Evolutionary conservation across 805 yeast genomes (phyloP).

Genomic region (Candida orba): DNA sequence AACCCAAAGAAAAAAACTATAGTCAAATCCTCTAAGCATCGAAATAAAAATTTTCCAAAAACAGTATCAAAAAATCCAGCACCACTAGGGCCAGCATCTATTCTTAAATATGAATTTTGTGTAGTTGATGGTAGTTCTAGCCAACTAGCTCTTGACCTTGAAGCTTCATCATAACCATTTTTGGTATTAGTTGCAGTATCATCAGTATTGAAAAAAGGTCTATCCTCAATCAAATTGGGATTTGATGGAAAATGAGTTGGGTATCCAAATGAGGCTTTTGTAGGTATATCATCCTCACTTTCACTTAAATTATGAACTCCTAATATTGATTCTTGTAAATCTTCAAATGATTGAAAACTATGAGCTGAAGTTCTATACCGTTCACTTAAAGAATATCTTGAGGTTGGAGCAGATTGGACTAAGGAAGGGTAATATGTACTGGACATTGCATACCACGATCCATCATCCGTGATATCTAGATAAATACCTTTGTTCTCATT

Average conservation of each 20-base stretch:
- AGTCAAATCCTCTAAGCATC: slow-evolving; percentile 33
- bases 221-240: slow-evolving; percentile 6
- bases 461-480: slow-evolving; percentile 53
- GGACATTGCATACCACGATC: slow-evolving; percentile 85
- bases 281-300: slow-evolving; percentile 5
- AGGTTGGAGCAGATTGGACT: slow-evolving; percentile 70
- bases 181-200: not conserved
- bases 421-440: slow-evolving; percentile 71
- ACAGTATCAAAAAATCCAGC: slow-evolving; percentile 16
- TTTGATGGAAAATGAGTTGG: slow-evolving; percentile 11
- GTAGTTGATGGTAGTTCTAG: slow-evolving; percentile 13
- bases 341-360: slow-evolving; percentile 26
- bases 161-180: slow-evolving; percentile 3
- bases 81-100: slow-evolving; percentile 20
- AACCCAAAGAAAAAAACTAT: slow-evolving; percentile 26
- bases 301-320: slow-evolving; percentile 40
- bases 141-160: slow-evolving; percentile 14
- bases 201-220: slow-evolving; percentile 1
- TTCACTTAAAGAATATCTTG: slow-evolving; percentile 44
- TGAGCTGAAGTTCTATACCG: slow-evolving; percentile 37
- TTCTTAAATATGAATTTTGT: slow-evolving; percentile 14
- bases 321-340: slow-evolving; percentile 26
- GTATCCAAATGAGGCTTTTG: slow-evolving; percentile 13
- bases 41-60: slow-evolving; percentile 26
- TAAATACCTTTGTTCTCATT: slow-evolving; percentile 43